phyloP scores from a whole-genome alignment of 768 basidiomycete species.

The Hortiboletus campestris region DNA sequence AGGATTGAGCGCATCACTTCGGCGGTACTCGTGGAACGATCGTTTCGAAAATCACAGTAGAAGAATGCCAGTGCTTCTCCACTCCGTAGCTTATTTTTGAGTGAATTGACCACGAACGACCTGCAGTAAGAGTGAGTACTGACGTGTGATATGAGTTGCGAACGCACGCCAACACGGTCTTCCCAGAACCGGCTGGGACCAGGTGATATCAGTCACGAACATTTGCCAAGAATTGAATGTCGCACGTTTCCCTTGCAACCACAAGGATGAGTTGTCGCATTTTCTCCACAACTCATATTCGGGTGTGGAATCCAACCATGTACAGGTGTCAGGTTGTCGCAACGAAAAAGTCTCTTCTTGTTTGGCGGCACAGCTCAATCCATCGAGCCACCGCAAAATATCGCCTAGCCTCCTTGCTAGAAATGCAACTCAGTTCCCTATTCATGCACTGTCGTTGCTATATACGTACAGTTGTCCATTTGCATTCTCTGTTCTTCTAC shows the following conservation, averaged over 20 bases:
- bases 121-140: not conserved
- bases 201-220: not conserved
- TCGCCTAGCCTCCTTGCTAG: slow-evolving; percentile 5
- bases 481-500: not conserved
- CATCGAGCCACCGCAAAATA: slow-evolving; percentile 9
- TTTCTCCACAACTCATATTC: slow-evolving; percentile 8
- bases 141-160: too few relatives aligned
- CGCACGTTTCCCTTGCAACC: slow-evolving; percentile 22
- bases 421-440: not conserved
- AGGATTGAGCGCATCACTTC: slow-evolving; percentile 18
- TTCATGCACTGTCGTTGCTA: not conserved
- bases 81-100: not conserved
- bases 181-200: slow-evolving; percentile 16
- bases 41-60: slow-evolving; percentile 19
- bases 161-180: slow-evolving; percentile 19
- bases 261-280: slow-evolving; percentile 1
- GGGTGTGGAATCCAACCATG: not conserved
- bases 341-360: slow-evolving; percentile 7
- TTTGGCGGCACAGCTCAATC: slow-evolving; percentile 11
- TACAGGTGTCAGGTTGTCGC: slow-evolving; percentile 16
- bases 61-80: slow-evolving; percentile 7
- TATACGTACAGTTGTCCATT: not conserved
- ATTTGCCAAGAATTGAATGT: not conserved
- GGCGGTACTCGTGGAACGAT: not conserved
- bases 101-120: slow-evolving; percentile 7